phyloP scores from a whole-genome alignment of 2,329 filamentous ascomycete genomes.

The Cercospora zeae-maydis region DNA sequence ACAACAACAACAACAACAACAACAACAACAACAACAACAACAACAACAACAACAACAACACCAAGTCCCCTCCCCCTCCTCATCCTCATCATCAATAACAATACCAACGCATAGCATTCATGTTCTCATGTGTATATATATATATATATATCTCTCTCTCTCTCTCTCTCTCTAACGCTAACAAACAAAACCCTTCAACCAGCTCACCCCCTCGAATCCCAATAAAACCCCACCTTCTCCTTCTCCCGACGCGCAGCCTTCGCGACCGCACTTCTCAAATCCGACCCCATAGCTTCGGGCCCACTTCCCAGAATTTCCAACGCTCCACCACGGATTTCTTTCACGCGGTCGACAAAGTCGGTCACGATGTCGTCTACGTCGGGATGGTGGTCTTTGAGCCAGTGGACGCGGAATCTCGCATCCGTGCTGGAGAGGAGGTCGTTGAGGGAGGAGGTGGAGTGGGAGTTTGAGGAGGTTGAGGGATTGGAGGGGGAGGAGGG shows the following conservation, averaged over 20 bases:
- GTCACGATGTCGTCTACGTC: slow-evolving; percentile 23
- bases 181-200: too few species aligned
- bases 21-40: too few species aligned
- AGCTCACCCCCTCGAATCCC: slow-evolving; percentile 28
- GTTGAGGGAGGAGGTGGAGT: slow-evolving; percentile 7
- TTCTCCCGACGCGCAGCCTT: background rate
- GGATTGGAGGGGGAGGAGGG: slow-evolving; percentile 12
- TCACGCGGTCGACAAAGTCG: slow-evolving; percentile 26
- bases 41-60: too few species aligned
- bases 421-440: slow-evolving; percentile 19
- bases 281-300: slow-evolving; percentile 30
- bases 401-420: slow-evolving; percentile 25
- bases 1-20: too few species aligned
- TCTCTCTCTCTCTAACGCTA: too few species aligned
- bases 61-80: too few species aligned
- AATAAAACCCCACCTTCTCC: slow-evolving; percentile 25
- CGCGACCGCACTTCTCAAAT: slow-evolving; percentile 28
- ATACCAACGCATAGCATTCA: too few species aligned
- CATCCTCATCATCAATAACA: too few species aligned
- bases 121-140: too few species aligned
- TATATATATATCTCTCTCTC: background rate
- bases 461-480: background rate
- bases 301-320: slow-evolving; percentile 32
- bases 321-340: slow-evolving; percentile 18
- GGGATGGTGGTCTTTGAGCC: slow-evolving; percentile 29